phyloP scores from a whole-genome alignment of 305 asterid species.

The Lippia alba region DNA sequence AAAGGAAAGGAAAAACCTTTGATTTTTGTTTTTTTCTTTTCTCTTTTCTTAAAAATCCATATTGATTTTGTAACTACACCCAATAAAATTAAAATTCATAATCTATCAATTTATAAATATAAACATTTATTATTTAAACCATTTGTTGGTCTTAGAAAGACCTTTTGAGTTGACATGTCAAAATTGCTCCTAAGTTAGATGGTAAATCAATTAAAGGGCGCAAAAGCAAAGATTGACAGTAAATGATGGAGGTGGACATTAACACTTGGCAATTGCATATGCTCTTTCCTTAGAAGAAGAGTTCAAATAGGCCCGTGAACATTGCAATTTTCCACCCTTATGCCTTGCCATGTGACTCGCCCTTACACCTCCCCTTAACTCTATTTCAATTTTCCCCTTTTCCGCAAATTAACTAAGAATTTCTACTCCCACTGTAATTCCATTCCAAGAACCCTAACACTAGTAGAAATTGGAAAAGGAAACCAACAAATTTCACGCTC shows the following conservation, averaged over 20 bases:
- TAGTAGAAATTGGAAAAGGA: background rate
- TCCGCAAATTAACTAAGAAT: background rate
- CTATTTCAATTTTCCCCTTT: slow-evolving; percentile 4
- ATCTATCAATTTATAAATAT: too few species aligned
- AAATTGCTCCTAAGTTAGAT: background rate
- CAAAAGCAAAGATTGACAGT: background rate
- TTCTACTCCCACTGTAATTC: background rate
- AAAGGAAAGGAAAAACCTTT: too few species aligned
- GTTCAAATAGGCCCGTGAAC: slow-evolving; percentile 50
- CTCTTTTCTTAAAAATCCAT: too few species aligned
- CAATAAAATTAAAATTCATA: too few species aligned
- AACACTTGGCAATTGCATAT: slow-evolving; percentile 44
- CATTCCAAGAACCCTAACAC: background rate
- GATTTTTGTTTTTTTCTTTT: too few species aligned
- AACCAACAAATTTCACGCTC: background rate
- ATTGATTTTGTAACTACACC: too few species aligned
- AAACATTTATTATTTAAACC: too few species aligned
- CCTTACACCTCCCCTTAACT: background rate
- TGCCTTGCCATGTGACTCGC: slow-evolving; percentile 40
- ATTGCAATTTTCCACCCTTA: slow-evolving; percentile 36
- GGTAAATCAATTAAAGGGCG: slow-evolving; percentile 24
- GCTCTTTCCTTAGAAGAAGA: slow-evolving; percentile 29
- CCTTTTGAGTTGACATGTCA: too few species aligned
- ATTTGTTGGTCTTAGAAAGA: too few species aligned
- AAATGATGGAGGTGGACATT: slow-evolving; percentile 33